Percentiles rank a stretch among this genome's conserved stretches.
Evolutionary conservation across 225 moss, liverwort and hornwort species (phyloP).

Genomic region (Antitrichia curtipendula): DNA sequence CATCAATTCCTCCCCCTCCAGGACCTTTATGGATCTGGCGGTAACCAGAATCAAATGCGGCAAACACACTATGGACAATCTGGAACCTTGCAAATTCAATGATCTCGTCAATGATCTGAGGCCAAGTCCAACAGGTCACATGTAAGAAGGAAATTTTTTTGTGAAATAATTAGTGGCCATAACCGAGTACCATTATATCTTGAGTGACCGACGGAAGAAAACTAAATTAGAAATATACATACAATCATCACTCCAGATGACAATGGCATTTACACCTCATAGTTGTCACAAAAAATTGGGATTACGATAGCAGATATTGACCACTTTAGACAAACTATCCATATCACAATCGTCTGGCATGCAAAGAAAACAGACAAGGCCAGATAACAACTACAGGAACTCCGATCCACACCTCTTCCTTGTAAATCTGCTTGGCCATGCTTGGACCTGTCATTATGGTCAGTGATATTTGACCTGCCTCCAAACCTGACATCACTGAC

Average conservation of each 20-base stretch:
- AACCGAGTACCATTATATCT: no score
- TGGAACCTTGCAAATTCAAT: slow-evolving; percentile 79
- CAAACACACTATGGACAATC: slow-evolving; percentile 77
- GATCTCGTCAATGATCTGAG: slow-evolving; percentile 73
- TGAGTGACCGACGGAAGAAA: no score
- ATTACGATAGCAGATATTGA: no score
- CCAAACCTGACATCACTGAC: slow-evolving; percentile 67
- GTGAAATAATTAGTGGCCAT: background rate
- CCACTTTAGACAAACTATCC: background rate
- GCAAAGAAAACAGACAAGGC: background rate
- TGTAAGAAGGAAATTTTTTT: background rate
- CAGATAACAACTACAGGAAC: no score
- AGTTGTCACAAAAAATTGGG: no score
- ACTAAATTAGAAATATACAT: no score
- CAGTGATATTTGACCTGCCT: slow-evolving; percentile 78
- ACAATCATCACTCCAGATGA: no score
- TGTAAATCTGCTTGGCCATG: slow-evolving; percentile 94
- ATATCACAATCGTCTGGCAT: background rate
- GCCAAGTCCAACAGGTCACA: background rate
- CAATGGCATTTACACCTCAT: no score
- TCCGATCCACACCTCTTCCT: slow-evolving; percentile 62
- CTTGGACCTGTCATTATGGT: slow-evolving; percentile 64
- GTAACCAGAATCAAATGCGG: slow-evolving; percentile 79
- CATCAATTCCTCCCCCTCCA: slow-evolving; percentile 49
- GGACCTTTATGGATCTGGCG: slow-evolving; percentile 76